Evolutionary conservation across 108 stramenopile genomes (phyloP).

Genomic region (Stephanodiscus minutulus): DNA sequence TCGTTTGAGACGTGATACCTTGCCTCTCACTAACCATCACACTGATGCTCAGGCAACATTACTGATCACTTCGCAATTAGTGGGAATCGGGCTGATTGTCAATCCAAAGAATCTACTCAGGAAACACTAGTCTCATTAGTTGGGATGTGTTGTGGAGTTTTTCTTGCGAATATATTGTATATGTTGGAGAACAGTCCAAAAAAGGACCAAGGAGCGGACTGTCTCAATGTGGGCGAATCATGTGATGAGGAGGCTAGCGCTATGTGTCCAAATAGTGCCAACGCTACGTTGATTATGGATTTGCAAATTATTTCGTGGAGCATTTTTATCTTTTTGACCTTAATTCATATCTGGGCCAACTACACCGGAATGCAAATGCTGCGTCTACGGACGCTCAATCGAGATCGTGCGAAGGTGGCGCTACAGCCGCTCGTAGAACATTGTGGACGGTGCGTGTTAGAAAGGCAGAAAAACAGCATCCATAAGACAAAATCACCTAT

Average conservation of each 20-base stretch:
- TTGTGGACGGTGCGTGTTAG: slow-evolving; percentile 26
- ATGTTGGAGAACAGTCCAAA: slow-evolving; percentile 26
- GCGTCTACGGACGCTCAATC: slow-evolving; percentile 82
- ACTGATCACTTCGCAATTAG: slow-evolving; percentile 74
- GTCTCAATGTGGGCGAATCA: slow-evolving; percentile 6
- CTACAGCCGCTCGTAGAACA: slow-evolving; percentile 29
- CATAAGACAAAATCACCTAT: background rate
- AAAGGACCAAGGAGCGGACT: too few relatives aligned
- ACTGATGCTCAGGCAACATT: slow-evolving; percentile 56
- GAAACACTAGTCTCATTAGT: slow-evolving; percentile 93
- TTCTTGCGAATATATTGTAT: slow-evolving; percentile 56
- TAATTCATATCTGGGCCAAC: slow-evolving; percentile 93
- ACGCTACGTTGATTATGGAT: slow-evolving; percentile 13
- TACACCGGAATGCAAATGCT: slow-evolving; percentile 82
- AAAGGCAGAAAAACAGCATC: background rate
- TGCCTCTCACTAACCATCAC: slow-evolving; percentile 9
- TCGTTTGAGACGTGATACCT: background rate
- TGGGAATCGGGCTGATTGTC: slow-evolving; percentile 91
- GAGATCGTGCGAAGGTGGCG: slow-evolving; percentile 33
- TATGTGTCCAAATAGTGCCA: slow-evolving; percentile 4
- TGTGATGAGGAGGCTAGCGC: slow-evolving; percentile 2
- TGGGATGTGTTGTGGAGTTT: slow-evolving; percentile 85
- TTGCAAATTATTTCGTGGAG: slow-evolving; percentile 62
- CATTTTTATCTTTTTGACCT: slow-evolving; percentile 79
- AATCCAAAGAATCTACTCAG: slow-evolving; percentile 94